A percentile compares a stretch with the other conserved stretches of the same genome.
Evolutionary conservation across 192 early-diverging fungal genomes (phyloP).

Genomic region (Coemansia biformis): DNA sequence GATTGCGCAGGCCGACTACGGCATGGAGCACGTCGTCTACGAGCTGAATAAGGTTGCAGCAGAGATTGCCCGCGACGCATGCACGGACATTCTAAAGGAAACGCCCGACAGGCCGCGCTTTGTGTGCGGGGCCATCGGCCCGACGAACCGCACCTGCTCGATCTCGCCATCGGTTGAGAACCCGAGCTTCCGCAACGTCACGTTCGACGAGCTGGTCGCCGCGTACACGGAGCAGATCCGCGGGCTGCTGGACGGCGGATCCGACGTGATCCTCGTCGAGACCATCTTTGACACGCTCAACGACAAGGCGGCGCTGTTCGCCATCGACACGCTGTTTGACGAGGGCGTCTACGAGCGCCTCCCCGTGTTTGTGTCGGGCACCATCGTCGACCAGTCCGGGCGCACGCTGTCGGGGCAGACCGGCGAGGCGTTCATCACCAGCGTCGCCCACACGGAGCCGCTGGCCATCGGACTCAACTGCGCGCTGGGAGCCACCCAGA

Average conservation of each 20-base stretch:
- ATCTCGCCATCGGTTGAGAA: conserved; percentile 98
- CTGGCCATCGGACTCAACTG: conserved; percentile 90
- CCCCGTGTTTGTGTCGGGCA: conserved; percentile 79
- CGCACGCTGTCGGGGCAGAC: conserved; percentile 96
- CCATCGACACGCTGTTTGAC: conserved; percentile 80
- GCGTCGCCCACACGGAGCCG: conserved; percentile 72
- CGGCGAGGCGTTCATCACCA: conserved; percentile 90
- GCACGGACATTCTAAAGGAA: conserved; percentile 67
- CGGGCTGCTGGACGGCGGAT: conserved; percentile 89
- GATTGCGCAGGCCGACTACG: conserved; percentile 92
- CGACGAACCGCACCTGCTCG: conserved; percentile 92
- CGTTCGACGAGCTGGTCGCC: conserved; percentile 87
- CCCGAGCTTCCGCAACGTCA: conserved; percentile 88
- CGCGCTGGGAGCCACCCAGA: conserved; percentile 83
- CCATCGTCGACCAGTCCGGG: conserved; percentile 95
- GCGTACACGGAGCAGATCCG: conserved; percentile 89
- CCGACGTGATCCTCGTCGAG: conserved; percentile 89
- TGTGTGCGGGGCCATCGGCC: conserved; percentile 82
- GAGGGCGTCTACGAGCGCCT: conserved; percentile 67
- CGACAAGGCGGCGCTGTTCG: conserved; percentile 91
- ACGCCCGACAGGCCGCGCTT: conserved; percentile 83
- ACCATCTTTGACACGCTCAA: conserved; percentile 99
- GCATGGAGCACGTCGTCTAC: conserved; percentile 78
- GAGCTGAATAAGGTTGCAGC: conserved; percentile 89
- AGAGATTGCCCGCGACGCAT: conserved; percentile 78